Conservation (phyloP, 441 rosid species). For the Populus hybrid region DNA sequence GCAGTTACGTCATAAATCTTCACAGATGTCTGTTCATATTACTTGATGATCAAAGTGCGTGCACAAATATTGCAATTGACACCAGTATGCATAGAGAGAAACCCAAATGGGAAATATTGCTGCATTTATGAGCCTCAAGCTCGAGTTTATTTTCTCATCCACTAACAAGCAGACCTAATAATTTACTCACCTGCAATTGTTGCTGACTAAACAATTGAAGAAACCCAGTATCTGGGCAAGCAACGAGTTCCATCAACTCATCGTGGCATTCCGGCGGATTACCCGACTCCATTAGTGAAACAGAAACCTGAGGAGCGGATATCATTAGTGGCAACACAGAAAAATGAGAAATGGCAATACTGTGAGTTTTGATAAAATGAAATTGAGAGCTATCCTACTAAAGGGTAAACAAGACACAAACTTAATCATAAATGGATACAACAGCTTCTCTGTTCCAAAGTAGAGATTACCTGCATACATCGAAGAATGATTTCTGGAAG, state of each 20-base stretch:
- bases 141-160: background rate
- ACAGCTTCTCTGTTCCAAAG: background rate
- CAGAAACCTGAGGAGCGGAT: conserved; percentile 56
- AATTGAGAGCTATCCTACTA: background rate
- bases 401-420: background rate
- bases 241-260: conserved; percentile 76
- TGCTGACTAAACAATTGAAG: conserved; percentile 85
- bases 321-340: background rate
- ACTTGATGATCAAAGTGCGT: background rate
- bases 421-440: background rate
- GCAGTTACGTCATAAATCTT: background rate
- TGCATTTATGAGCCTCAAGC: background rate
- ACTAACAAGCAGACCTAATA: background rate
- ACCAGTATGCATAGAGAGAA: background rate
- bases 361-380: background rate
- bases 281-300: conserved; percentile 66
- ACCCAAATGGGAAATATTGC: background rate
- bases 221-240: conserved; percentile 65
- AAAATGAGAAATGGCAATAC: background rate
- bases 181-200: conserved; percentile 67
- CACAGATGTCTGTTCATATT: background rate
- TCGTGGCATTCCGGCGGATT: conserved; percentile 70
- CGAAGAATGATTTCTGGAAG: conserved; percentile 91
- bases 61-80: background rate
- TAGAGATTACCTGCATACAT: conserved; percentile 69